phyloP scores from a whole-genome alignment of 495 filamentous ascomycete genomes.

The Xylaria castorea region DNA sequence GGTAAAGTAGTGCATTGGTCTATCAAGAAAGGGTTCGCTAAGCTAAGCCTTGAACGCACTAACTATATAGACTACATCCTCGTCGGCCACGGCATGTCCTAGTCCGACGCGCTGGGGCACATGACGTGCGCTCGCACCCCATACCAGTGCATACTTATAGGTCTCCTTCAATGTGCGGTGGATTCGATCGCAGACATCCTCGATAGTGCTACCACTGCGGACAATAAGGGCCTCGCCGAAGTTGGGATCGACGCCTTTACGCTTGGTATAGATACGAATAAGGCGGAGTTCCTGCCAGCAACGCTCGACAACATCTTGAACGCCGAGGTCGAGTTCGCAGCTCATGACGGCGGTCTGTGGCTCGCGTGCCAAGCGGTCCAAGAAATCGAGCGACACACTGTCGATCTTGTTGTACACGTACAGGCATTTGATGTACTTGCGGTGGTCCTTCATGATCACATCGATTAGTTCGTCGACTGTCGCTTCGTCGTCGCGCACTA shows the following conservation, averaged over 20 bases:
- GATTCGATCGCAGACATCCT: constrained; percentile 96
- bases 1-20: constrained; percentile 2
- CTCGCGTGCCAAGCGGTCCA: constrained; percentile 90
- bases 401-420: constrained; percentile 99
- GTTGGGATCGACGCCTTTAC: constrained; percentile 90
- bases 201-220: constrained; percentile 82
- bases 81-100: constrained; percentile 84
- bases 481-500: constrained; percentile 92
- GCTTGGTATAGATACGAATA: constrained; percentile 95
- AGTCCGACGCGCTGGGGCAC: constrained; percentile 93
- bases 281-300: constrained; percentile 95
- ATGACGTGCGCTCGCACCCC: constrained; percentile 95
- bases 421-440: constrained; percentile 94
- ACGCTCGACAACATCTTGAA: constrained; percentile 91
- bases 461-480: constrained; percentile 99
- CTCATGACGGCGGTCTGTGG: constrained; percentile 96
- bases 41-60: constrained; percentile 68
- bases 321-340: constrained; percentile 97
- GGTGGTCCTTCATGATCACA: constrained; percentile 98
- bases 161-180: constrained; percentile 96
- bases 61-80: constrained; percentile 98
- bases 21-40: constrained; percentile 17
- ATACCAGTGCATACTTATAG: constrained; percentile 98
- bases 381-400: constrained; percentile 88
- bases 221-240: constrained; percentile 96